Evolutionary conservation across 2,329 filamentous ascomycete genomes (phyloP).

Genomic region (Trichoderma aggressivum): DNA sequence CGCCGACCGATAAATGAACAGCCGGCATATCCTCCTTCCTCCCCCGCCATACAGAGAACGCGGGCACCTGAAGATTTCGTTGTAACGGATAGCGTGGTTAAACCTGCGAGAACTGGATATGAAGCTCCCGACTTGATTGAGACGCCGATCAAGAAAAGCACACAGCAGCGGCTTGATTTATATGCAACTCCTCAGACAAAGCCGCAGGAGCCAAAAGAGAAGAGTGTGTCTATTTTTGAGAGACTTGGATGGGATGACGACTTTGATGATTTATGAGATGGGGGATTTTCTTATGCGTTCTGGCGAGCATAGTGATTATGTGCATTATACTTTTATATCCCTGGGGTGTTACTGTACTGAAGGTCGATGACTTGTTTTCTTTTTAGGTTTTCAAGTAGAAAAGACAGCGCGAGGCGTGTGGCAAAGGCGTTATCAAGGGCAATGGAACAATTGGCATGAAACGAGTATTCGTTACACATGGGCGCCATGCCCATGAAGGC

Average conservation of each 20-base stretch:
- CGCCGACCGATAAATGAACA: slow-evolving; percentile 28
- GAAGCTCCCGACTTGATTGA: slow-evolving; percentile 30
- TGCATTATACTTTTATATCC: slow-evolving; percentile 9
- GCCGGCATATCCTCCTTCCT: slow-evolving; percentile 35
- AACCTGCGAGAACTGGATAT: slow-evolving; percentile 18
- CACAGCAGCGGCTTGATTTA: slow-evolving; percentile 20
- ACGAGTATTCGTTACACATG: not conserved
- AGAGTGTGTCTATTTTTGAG: slow-evolving; percentile 48
- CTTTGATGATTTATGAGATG: slow-evolving; percentile 43
- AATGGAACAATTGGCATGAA: not conserved
- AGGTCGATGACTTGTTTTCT: not conserved
- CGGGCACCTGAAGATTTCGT: slow-evolving; percentile 21
- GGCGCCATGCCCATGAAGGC: not conserved
- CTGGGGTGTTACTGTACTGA: slow-evolving; percentile 18
- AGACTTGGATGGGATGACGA: slow-evolving; percentile 58
- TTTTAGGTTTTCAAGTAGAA: not conserved
- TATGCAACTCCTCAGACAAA: slow-evolving; percentile 21
- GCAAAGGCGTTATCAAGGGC: not conserved
- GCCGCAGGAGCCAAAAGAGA: slow-evolving; percentile 23
- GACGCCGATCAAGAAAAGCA: slow-evolving; percentile 40
- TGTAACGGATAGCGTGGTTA: slow-evolving; percentile 19
- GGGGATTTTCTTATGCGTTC: slow-evolving; percentile 12
- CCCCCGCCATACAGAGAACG: slow-evolving; percentile 32
- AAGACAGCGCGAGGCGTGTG: not conserved
- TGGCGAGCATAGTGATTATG: slow-evolving; percentile 16